Evolutionary conservation across 148 eudicot species (phyloP).

Genomic region (Drosera capensis): DNA sequence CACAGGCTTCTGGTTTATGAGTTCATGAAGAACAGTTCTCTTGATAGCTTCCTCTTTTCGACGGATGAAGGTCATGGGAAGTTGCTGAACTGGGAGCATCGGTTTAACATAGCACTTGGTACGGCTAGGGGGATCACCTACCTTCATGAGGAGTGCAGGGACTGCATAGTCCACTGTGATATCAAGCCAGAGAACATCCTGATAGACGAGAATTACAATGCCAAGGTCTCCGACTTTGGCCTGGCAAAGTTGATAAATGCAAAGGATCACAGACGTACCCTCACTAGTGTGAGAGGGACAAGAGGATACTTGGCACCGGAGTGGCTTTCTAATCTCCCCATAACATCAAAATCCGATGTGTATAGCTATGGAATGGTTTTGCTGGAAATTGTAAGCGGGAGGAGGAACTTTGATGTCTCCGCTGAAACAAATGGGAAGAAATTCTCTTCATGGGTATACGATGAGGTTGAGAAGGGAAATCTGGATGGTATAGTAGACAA

Average conservation of each 20-base stretch:
- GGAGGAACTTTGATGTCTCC: conserved; percentile 64
- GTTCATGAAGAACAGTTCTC: conserved; percentile 78
- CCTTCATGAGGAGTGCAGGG: conserved; percentile 83
- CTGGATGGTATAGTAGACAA: conserved; percentile 29
- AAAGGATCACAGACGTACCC: conserved; percentile 52
- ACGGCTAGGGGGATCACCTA: conserved; percentile 77
- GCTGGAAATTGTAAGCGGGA: conserved; percentile 68
- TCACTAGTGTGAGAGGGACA: conserved; percentile 68
- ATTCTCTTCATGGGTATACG: conserved; percentile 62
- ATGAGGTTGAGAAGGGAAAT: conserved; percentile 60
- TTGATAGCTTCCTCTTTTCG: conserved; percentile 50
- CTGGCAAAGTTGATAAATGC: conserved; percentile 58
- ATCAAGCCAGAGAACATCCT: conserved; percentile 88
- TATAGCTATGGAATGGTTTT: conserved; percentile 79
- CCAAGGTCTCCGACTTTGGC: conserved; percentile 83
- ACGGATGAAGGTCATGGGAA: conserved; percentile 22
- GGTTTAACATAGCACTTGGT: conserved; percentile 62
- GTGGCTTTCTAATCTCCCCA: conserved; percentile 71
- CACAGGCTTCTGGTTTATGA: conserved; percentile 81
- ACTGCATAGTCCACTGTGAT: conserved; percentile 80
- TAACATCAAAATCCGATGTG: conserved; percentile 71
- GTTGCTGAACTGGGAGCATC: conserved; percentile 40
- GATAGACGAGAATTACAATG: conserved; percentile 46
- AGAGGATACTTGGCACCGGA: conserved; percentile 88
- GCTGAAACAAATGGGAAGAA: conserved; percentile 40